A percentile compares a stretch with the other conserved stretches of the same genome.
phyloP scores from a whole-genome alignment of 306 rosid genomes.

The Trichosanthes truncata region DNA sequence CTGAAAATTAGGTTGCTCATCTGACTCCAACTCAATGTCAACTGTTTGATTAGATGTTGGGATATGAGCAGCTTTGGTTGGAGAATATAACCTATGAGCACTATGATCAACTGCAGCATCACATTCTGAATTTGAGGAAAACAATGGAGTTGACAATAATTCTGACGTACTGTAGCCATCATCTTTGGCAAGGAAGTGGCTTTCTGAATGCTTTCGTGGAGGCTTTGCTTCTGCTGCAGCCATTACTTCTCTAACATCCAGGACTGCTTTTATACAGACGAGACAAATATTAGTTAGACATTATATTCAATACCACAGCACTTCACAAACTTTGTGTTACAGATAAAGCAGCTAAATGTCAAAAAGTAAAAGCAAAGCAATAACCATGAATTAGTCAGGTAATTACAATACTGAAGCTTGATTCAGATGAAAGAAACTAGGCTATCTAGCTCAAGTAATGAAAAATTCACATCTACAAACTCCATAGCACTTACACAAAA shows the following conservation, averaged over 20 bases:
- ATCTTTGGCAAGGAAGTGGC: conserved; percentile 14
- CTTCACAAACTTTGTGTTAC: background rate
- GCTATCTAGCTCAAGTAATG: background rate
- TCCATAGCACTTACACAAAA: background rate
- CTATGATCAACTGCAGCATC: conserved; percentile 26
- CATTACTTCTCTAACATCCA: conserved; percentile 15
- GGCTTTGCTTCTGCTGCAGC: conserved; percentile 6
- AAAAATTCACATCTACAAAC: background rate
- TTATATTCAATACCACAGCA: background rate
- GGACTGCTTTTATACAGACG: background rate
- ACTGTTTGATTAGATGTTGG: conserved; percentile 21
- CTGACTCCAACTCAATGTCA: conserved; percentile 58
- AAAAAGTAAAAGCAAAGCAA: background rate
- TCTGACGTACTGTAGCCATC: conserved; percentile 14
- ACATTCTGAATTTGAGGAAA: conserved; percentile 30
- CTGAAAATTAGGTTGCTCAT: conserved; percentile 42
- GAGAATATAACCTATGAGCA: conserved; percentile 16
- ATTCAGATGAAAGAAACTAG: background rate
- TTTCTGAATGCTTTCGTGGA: conserved; percentile 10
- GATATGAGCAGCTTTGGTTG: conserved; percentile 17
- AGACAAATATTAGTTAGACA: background rate
- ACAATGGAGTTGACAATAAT: conserved; percentile 15
- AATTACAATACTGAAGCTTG: background rate
- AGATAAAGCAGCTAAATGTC: background rate
- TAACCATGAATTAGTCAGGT: background rate